These are phyloP conservation scores for Anastatica hierochuntica DNA, from an alignment of 345 rosid genomes.

Conservation along the genomic window DNA sequence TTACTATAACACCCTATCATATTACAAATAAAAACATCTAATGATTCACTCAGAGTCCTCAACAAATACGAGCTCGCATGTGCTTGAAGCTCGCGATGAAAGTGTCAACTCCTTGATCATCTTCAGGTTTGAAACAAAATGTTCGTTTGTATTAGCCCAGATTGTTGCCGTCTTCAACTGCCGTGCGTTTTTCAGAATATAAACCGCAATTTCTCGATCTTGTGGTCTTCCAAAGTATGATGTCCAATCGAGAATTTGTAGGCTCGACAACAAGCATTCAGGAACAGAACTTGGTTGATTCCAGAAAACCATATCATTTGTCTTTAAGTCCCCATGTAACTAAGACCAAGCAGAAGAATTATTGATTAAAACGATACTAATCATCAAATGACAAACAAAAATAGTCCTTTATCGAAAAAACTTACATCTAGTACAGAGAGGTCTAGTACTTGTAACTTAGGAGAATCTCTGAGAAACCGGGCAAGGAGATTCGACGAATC, in stretches of 20 bases:
- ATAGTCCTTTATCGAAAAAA: background rate
- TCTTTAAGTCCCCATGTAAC: rapidly evolving
- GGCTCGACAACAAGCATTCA: slow-evolving; percentile 6
- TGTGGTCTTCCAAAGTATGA: background rate
- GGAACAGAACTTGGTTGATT: background rate
- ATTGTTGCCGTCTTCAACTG: background rate
- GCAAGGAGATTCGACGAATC: too few species aligned
- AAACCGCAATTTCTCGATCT: background rate
- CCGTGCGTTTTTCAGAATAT: background rate
- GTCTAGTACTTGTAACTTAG: background rate
- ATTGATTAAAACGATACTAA: background rate
- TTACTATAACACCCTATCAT: too few species aligned
- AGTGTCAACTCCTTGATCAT: background rate
- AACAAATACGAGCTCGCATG: background rate
- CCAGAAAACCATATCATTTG: background rate
- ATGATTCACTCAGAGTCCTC: too few species aligned
- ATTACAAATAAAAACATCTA: too few species aligned
- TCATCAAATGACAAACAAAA: too few species aligned
- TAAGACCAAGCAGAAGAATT: background rate
- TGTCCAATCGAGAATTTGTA: background rate
- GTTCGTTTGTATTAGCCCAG: background rate
- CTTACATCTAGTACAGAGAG: background rate
- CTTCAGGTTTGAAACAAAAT: background rate
- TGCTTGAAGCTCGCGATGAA: background rate
- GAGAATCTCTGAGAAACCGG: too few species aligned